Evolutionary conservation across 192 early-diverging fungal genomes (phyloP).

Genomic region (Rhizoclosmatium sp.): DNA sequence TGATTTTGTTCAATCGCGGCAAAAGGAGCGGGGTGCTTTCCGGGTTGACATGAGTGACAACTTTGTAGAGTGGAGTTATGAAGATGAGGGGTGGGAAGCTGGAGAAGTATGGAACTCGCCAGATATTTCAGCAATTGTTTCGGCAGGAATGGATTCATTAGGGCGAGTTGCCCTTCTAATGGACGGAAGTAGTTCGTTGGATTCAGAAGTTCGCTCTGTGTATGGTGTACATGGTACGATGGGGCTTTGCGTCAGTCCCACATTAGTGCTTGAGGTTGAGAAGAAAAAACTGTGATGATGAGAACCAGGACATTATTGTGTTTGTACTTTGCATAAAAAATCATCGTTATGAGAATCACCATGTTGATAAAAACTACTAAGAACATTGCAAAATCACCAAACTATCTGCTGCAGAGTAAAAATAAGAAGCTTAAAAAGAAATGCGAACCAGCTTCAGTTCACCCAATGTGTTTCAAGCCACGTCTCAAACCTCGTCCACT

Average conservation of each 20-base stretch:
- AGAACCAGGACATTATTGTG: no score
- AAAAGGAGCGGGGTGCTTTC: neutral
- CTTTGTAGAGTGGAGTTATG: slow-evolving; percentile 24
- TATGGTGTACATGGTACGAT: slow-evolving; percentile 37
- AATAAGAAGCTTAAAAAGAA: no score
- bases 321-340: no score
- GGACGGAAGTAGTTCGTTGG: slow-evolving; percentile 20
- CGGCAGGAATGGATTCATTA: neutral
- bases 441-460: no score
- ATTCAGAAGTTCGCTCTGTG: slow-evolving; percentile 26
- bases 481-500: no score
- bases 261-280: slow-evolving; percentile 28
- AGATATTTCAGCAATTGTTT: slow-evolving; percentile 14
- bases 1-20: neutral
- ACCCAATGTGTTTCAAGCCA: no score
- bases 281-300: neutral
- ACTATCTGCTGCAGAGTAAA: no score
- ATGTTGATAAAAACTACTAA: no score
- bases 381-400: no score
- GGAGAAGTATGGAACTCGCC: slow-evolving; percentile 49
- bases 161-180: slow-evolving; percentile 3
- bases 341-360: no score
- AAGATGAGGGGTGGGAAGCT: slow-evolving; percentile 36
- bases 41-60: neutral
- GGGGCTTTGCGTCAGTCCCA: slow-evolving; percentile 36